Evolutionary conservation across 306 rosid species (phyloP).

Genomic region (Abrus precatorius): DNA sequence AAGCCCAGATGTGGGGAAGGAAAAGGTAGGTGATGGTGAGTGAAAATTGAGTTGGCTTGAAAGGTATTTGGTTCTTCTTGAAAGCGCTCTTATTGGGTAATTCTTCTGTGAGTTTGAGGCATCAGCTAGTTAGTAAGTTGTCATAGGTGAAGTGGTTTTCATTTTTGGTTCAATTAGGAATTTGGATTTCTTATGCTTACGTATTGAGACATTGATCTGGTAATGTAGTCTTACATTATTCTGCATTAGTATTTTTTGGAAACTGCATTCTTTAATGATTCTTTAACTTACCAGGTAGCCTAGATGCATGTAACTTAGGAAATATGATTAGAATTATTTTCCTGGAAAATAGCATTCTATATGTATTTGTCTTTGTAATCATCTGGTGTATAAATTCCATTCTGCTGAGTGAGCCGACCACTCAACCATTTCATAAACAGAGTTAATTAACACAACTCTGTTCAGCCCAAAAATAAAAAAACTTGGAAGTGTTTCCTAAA

Average conservation of each 20-base stretch:
- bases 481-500: no score
- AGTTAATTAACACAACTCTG: no score
- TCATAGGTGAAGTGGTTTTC: background rate
- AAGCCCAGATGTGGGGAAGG: background rate
- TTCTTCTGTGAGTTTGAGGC: background rate
- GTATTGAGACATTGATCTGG: background rate
- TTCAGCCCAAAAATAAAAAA: no score
- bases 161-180: background rate
- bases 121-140: conserved; percentile 20
- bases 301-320: no score
- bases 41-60: background rate
- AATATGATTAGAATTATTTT: no score
- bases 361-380: no score
- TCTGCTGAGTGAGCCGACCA: no score
- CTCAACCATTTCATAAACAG: no score
- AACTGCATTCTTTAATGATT: no score
- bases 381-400: no score
- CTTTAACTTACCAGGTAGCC: no score
- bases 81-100: background rate
- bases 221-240: background rate
- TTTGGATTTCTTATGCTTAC: background rate
- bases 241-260: background rate
- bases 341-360: no score
- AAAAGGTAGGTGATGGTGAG: background rate
- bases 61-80: background rate